phyloP scores from a whole-genome alignment of 2,329 filamentous ascomycete genomes.

The Fusarium sp. region DNA sequence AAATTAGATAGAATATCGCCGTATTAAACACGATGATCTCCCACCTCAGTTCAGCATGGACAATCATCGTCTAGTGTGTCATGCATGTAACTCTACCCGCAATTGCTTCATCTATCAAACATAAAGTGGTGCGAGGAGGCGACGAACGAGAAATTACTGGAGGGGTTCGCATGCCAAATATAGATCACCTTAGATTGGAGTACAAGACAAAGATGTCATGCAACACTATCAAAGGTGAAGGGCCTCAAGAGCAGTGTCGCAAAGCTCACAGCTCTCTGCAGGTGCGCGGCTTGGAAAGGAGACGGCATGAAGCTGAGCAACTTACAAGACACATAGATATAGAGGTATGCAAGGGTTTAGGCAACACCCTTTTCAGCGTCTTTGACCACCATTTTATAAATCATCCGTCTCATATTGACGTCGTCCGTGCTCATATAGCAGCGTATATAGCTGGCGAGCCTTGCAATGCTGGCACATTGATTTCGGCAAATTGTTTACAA shows the following conservation, averaged over 20 bases:
- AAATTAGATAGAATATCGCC: too few species aligned
- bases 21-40: neutral
- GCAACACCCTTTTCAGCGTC: neutral
- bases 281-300: neutral
- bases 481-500: constrained; percentile 29
- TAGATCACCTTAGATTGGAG: constrained; percentile 19
- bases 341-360: constrained; percentile 1
- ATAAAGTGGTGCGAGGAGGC: constrained; percentile 16
- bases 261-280: neutral
- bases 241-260: neutral
- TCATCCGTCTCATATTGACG: constrained; percentile 8
- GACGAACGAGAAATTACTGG: constrained; percentile 8
- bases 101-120: constrained; percentile 10
- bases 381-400: neutral
- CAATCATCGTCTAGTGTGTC: neutral
- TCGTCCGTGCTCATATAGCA: constrained; percentile 17
- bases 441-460: constrained; percentile 12
- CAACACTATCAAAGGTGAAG: constrained; percentile 9
- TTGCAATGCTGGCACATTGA: constrained; percentile 27
- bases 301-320: constrained; percentile 9
- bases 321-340: constrained; percentile 12
- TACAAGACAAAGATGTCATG: constrained; percentile 3
- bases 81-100: constrained; percentile 1
- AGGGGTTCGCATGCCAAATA: constrained; percentile 23
- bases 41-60: neutral